These are phyloP conservation scores for Epichloe hybrida DNA, from an alignment of 2,329 filamentous ascomycete species.

Conservation along the genomic window DNA sequence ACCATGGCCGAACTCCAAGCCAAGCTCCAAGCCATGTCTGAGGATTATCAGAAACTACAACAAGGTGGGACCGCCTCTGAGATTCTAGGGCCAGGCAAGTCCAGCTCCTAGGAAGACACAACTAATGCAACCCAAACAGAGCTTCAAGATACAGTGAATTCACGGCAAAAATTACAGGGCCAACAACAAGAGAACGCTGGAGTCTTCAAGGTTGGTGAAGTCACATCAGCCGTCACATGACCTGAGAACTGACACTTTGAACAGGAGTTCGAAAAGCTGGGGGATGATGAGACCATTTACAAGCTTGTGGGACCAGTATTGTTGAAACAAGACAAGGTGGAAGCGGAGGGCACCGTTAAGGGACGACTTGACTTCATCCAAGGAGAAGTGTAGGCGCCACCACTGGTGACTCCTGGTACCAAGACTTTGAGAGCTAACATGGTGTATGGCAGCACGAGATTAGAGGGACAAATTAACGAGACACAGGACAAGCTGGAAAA, in stretches of 20 bases:
- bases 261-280: constrained; percentile 69
- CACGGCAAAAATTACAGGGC: constrained; percentile 82
- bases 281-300: constrained; percentile 80
- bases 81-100: not conserved
- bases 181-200: constrained; percentile 87
- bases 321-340: constrained; percentile 83
- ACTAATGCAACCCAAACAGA: constrained; percentile 37
- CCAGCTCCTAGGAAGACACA: not conserved
- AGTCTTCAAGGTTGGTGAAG: constrained; percentile 55
- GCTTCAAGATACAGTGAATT: constrained; percentile 59
- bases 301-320: constrained; percentile 89
- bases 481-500: constrained; percentile 42
- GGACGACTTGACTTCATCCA: constrained; percentile 83
- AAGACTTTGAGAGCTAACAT: constrained; percentile 7
- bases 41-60: constrained; percentile 79
- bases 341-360: constrained; percentile 83
- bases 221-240: not conserved
- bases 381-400: constrained; percentile 68
- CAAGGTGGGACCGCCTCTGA: constrained; percentile 41
- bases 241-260: not conserved
- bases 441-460: constrained; percentile 17
- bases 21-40: constrained; percentile 67
- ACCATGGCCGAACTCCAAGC: constrained; percentile 62
- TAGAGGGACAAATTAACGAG: constrained; percentile 41
- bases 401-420: too few relatives aligned